A percentile compares a stretch with the other conserved stretches of the same genome.
Conservation (phyloP, 495 filamentous ascomycete genomes). For the Cladorrhinum samala region DNA sequence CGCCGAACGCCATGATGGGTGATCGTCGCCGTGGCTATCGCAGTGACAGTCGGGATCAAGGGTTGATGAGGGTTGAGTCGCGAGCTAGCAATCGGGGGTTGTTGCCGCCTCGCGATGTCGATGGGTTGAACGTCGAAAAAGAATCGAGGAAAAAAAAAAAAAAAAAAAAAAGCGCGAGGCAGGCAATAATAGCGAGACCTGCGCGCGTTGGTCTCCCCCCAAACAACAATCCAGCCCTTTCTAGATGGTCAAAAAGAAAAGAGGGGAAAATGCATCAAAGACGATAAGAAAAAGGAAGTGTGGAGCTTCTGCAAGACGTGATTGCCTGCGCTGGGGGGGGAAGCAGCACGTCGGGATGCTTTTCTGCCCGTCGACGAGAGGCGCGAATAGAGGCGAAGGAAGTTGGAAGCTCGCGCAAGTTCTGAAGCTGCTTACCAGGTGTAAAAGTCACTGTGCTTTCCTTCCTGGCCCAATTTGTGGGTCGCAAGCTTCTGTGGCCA, state of each 20-base stretch:
- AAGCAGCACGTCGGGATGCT: background rate
- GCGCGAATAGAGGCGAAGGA: conserved; percentile 15
- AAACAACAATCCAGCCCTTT: background rate
- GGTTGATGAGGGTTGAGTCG: background rate
- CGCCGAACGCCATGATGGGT: conserved; percentile 44
- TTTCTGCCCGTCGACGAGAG: conserved; percentile 7
- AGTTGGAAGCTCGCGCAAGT: conserved; percentile 13
- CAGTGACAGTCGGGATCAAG: background rate
- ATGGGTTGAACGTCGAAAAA: background rate
- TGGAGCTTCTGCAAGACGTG: too few relatives aligned
- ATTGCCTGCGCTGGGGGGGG: background rate
- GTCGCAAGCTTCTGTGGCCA: conserved; percentile 6
- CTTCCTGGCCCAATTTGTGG: background rate
- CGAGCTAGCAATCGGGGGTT: background rate
- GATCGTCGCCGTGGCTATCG: background rate
- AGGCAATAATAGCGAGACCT: background rate
- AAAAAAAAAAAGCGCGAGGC: conserved; percentile 15
- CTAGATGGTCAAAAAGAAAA: background rate
- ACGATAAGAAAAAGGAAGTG: too few relatives aligned
- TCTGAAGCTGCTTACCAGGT: background rate
- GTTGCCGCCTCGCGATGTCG: background rate
- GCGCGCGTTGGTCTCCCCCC: background rate
- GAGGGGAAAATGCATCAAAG: background rate
- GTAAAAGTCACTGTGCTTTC: background rate
- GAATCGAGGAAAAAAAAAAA: background rate